A percentile compares a stretch with the other conserved stretches of the same genome.
Conservation (phyloP, 2,329 filamentous ascomycete genomes). For the Aspergillus viridinutans region DNA sequence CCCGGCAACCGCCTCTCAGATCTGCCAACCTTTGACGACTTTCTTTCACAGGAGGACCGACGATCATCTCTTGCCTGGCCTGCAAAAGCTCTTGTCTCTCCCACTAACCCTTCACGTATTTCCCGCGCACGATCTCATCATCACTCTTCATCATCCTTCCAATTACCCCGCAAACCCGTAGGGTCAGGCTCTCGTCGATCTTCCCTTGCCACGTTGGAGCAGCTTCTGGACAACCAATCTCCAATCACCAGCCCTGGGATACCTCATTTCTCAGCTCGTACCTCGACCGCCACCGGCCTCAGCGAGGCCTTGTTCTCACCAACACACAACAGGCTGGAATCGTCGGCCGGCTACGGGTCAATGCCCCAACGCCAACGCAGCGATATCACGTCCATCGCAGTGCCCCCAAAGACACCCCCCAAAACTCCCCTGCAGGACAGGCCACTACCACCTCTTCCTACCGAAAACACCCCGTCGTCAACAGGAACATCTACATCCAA, state of each 20-base stretch:
- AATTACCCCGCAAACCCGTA: slow-evolving; percentile 35
- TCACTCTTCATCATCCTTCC: slow-evolving; percentile 23
- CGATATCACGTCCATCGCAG: background rate
- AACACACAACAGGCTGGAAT: slow-evolving; percentile 9
- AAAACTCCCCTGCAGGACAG: slow-evolving; percentile 19
- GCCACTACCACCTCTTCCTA: slow-evolving; percentile 18
- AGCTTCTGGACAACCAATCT: slow-evolving; percentile 15
- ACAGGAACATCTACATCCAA: background rate
- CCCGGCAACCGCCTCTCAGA: slow-evolving; percentile 43
- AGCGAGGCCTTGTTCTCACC: slow-evolving; percentile 10
- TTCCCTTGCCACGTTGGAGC: slow-evolving; percentile 23
- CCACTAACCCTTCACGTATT: slow-evolving; percentile 13
- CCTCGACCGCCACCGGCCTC: slow-evolving; percentile 10
- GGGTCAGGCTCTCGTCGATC: slow-evolving; percentile 28
- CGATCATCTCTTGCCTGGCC: slow-evolving; percentile 26
- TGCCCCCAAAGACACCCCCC: slow-evolving; percentile 17
- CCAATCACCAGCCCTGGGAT: slow-evolving; percentile 21
- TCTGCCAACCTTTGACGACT: slow-evolving; percentile 41
- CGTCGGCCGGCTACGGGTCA: slow-evolving; percentile 8
- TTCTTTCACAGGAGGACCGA: slow-evolving; percentile 28
- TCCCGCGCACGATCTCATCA: slow-evolving; percentile 16
- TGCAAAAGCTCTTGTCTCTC: slow-evolving; percentile 28
- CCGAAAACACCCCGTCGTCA: slow-evolving; percentile 9
- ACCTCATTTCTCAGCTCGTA: slow-evolving; percentile 28
- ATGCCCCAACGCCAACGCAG: background rate